Evolutionary conservation across 306 rosid species (phyloP).

Genomic region (Prinsepia uniflora): DNA sequence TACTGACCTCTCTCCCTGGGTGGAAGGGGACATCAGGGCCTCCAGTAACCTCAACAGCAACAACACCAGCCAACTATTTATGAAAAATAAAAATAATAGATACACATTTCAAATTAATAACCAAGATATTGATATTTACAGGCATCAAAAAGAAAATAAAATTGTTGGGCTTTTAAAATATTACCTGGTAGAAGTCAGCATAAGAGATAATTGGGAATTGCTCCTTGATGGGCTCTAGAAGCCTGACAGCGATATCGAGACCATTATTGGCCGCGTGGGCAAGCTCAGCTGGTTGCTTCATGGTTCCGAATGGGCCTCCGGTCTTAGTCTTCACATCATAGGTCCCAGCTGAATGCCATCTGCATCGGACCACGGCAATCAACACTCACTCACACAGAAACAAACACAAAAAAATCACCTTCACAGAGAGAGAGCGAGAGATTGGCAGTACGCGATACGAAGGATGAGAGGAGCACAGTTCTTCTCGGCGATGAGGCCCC

Average conservation of each 20-base stretch:
- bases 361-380: conserved; percentile 13
- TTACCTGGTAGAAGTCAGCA: conserved; percentile 91
- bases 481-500: conserved; percentile 90
- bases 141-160: neutral
- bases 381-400: neutral
- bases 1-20: conserved; percentile 81
- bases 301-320: conserved; percentile 97
- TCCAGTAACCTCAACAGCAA: conserved; percentile 89
- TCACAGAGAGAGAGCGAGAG: neutral
- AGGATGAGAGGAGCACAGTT: conserved; percentile 83
- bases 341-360: conserved; percentile 99
- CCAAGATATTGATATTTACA: neutral
- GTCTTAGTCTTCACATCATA: conserved; percentile 57
- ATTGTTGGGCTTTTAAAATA: neutral
- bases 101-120: too few species aligned
- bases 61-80: conserved; percentile 78
- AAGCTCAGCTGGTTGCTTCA: conserved; percentile 51
- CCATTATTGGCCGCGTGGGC: conserved; percentile 82
- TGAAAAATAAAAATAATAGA: neutral
- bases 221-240: conserved; percentile 83
- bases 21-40: conserved; percentile 97
- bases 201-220: conserved; percentile 65
- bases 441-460: conserved; percentile 67
- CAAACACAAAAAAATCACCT: neutral
- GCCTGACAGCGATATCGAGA: conserved; percentile 85